Conservation (phyloP, 2,329 filamentous ascomycete species). For the Exophiala mesophila region DNA sequence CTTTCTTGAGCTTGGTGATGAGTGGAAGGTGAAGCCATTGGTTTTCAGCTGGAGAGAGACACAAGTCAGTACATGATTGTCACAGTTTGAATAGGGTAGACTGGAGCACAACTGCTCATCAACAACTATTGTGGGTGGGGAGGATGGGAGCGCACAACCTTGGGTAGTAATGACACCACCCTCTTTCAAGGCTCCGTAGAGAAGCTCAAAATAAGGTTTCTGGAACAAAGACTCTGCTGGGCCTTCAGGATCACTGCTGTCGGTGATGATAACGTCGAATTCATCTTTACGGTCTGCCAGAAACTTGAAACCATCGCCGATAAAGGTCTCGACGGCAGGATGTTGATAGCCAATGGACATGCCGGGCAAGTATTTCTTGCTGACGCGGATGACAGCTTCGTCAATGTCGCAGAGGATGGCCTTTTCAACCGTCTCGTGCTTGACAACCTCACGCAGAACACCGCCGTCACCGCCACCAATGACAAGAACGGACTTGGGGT, state of each 20-base stretch:
- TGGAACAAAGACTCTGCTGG: conserved; percentile 95
- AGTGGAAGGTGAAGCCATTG: conserved; percentile 96
- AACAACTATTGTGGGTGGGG: conserved; percentile 14
- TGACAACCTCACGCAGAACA: conserved; percentile 96
- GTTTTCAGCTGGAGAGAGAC: conserved; percentile 71
- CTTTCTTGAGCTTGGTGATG: conserved; percentile 92
- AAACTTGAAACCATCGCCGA: conserved; percentile 99
- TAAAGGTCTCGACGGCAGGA: conserved; percentile 85
- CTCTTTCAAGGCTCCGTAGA: conserved; percentile 82
- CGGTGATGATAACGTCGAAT: conserved; percentile 99
- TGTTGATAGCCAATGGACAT: conserved; percentile 93
- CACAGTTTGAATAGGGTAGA: conserved; percentile 1
- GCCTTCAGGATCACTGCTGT: conserved; percentile 95
- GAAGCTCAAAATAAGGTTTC: conserved; percentile 96
- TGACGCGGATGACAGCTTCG: conserved; percentile 96
- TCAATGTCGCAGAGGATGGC: conserved; percentile 98
- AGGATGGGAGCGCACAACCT: conserved; percentile 93
- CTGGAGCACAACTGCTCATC: conserved; percentile 5
- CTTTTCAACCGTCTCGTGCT: conserved; percentile 96
- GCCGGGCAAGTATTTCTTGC: conserved; percentile 92
- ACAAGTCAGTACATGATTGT: conserved; percentile 17
- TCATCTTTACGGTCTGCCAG: conserved; percentile 91
- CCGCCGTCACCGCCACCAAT: conserved; percentile 97
- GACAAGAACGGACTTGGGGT: conserved; percentile 97
- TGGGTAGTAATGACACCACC: conserved; percentile 99